Evolutionary conservation across 495 filamentous ascomycete genomes (phyloP).

Genomic region (Hyphodiscus hymeniophilus): DNA sequence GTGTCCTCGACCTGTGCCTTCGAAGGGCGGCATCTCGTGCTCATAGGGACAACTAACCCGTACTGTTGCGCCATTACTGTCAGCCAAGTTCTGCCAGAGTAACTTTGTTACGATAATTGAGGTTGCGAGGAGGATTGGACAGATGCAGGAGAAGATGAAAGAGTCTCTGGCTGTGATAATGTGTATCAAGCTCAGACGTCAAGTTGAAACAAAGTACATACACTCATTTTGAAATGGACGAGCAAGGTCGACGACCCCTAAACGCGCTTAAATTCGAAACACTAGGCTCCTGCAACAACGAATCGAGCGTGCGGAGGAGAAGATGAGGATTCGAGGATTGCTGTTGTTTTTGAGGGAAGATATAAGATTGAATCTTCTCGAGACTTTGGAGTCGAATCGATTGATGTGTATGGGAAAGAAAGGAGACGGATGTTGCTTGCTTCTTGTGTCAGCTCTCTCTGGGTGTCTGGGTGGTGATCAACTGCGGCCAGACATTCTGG

Average conservation of each 20-base stretch:
- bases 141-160: slow-evolving; percentile 1
- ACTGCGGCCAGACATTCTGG: too few relatives aligned
- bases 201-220: slow-evolving; percentile 23
- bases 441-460: background rate
- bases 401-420: too few relatives aligned
- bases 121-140: background rate
- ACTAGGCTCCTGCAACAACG: too few relatives aligned
- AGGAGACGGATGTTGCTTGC: background rate
- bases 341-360: too few relatives aligned
- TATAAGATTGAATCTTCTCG: too few relatives aligned
- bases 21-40: background rate
- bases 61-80: slow-evolving; percentile 1
- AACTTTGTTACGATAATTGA: background rate
- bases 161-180: background rate
- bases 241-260: slow-evolving; percentile 11
- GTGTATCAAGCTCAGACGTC: slow-evolving; percentile 1
- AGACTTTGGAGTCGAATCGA: too few relatives aligned
- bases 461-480: background rate
- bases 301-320: background rate
- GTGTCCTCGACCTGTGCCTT: background rate
- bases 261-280: slow-evolving; percentile 1
- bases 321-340: background rate
- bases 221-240: slow-evolving; percentile 26
- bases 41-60: slow-evolving; percentile 1
- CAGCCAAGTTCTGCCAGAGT: slow-evolving; percentile 5